Evolutionary conservation across 805 yeast species (phyloP).

Genomic region (Spathaspora sp.): DNA sequence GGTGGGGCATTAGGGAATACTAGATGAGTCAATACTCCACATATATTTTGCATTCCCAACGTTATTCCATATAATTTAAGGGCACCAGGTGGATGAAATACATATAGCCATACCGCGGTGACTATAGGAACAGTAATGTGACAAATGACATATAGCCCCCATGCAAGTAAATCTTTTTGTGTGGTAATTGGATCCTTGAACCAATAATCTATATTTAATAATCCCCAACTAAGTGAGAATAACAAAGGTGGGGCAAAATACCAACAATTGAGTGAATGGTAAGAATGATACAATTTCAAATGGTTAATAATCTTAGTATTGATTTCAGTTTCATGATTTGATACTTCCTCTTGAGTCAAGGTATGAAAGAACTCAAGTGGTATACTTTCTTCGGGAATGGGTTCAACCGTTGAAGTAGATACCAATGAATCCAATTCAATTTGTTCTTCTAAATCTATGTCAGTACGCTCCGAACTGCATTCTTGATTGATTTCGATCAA

Average conservation of each 20-base stretch:
- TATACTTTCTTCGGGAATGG: not conserved
- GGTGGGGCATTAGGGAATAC: slow-evolving; percentile 72
- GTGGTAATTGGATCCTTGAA: slow-evolving; percentile 41
- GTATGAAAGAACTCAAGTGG: not conserved
- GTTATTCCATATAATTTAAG: slow-evolving; percentile 49
- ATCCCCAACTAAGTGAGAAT: slow-evolving; percentile 43
- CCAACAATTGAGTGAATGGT: slow-evolving; percentile 28
- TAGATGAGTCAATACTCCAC: slow-evolving; percentile 60
- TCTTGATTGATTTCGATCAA: not conserved
- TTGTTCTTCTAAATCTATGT: not conserved
- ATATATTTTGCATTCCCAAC: slow-evolving; percentile 58
- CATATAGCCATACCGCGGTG: slow-evolving; percentile 60
- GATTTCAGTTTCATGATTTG: not conserved
- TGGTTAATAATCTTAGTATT: slow-evolving; percentile 1
- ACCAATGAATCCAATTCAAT: not conserved
- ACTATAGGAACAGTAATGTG: slow-evolving; percentile 62
- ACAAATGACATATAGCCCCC: slow-evolving; percentile 61
- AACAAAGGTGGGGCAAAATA: slow-evolving; percentile 52
- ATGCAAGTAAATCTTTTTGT: slow-evolving; percentile 52
- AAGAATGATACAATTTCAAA: not conserved
- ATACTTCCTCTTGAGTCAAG: slow-evolving; percentile 1
- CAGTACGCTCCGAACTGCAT: not conserved
- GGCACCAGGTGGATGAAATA: slow-evolving; percentile 65
- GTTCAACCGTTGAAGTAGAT: not conserved
- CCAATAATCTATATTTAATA: slow-evolving; percentile 44